Conservation (phyloP, 352 stramenopile species). For the Phytophthora litchii region DNA sequence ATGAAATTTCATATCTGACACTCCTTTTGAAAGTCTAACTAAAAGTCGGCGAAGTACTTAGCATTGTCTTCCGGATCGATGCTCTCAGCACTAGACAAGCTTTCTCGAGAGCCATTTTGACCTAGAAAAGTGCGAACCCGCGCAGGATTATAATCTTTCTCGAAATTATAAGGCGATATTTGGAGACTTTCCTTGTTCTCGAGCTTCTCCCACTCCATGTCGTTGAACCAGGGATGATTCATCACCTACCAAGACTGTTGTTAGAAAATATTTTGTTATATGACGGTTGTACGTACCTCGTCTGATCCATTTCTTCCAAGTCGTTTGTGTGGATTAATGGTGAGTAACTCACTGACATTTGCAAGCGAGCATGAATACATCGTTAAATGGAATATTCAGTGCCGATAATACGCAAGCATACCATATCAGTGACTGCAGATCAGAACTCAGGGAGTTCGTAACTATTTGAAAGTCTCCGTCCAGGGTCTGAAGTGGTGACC, state of each 20-base stretch:
- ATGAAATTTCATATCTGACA: background rate
- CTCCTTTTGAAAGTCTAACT: too few relatives aligned
- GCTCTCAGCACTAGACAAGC: constrained; percentile 69
- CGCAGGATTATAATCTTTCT: constrained; percentile 37
- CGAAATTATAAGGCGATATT: constrained; percentile 34
- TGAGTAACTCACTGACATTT: constrained; percentile 27
- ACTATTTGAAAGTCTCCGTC: background rate
- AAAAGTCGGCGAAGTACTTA: constrained; percentile 79
- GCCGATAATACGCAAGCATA: constrained; percentile 6
- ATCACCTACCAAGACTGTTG: constrained; percentile 44
- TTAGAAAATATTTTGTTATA: background rate
- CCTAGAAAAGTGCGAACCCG: background rate
- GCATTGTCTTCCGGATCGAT: constrained; percentile 72
- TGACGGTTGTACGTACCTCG: constrained; percentile 27
- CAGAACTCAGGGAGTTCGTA: constrained; percentile 8
- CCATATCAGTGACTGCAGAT: constrained; percentile 40
- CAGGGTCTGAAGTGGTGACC: constrained; percentile 6
- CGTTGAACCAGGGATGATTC: constrained; percentile 64
- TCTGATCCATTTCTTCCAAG: constrained; percentile 44
- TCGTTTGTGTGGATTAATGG: constrained; percentile 43
- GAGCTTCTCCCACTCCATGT: constrained; percentile 54
- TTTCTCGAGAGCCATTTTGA: constrained; percentile 6
- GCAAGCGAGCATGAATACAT: too few relatives aligned
- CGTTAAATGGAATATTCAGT: too few relatives aligned
- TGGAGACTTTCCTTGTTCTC: constrained; percentile 14